phyloP scores from a whole-genome alignment of 179 eudicot genomes.

The Nepenthes alata region DNA sequence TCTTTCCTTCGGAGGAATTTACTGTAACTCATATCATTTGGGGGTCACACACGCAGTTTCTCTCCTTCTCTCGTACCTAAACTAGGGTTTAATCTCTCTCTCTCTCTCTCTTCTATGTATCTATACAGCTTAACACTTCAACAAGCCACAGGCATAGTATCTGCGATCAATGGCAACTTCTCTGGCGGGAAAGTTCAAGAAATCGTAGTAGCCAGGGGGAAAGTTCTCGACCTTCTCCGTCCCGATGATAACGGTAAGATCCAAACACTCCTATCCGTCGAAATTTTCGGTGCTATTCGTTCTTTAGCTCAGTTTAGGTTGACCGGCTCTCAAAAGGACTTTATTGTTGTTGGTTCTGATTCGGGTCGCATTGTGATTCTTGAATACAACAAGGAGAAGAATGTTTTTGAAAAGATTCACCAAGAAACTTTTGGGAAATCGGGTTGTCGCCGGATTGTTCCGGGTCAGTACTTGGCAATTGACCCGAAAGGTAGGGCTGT shows the following conservation, averaged over 20 bases:
- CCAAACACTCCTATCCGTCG: constrained; percentile 80
- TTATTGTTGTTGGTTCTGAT: constrained; percentile 82
- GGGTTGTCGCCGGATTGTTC: constrained; percentile 84
- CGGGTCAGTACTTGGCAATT: constrained; percentile 78
- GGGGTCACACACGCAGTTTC: too few relatives aligned
- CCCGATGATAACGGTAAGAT: constrained; percentile 92
- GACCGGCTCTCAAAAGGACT: constrained; percentile 87
- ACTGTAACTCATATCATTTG: too few relatives aligned
- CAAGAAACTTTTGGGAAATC: constrained; percentile 94
- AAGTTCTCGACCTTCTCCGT: constrained; percentile 71
- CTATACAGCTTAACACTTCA: constrained; percentile 90
- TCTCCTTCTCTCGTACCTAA: too few relatives aligned
- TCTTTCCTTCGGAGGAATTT: too few relatives aligned
- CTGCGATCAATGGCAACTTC: constrained; percentile 83
- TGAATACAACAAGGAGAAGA: constrained; percentile 66
- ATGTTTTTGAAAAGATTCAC: constrained; percentile 68
- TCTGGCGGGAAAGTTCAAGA: constrained; percentile 77
- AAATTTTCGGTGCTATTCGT: constrained; percentile 78
- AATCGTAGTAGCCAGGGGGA: constrained; percentile 76
- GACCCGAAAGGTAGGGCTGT: constrained; percentile 95
- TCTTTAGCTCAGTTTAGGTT: constrained; percentile 75
- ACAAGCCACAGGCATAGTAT: constrained; percentile 60
- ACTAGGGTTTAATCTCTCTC: too few relatives aligned
- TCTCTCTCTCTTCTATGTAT: constrained; percentile 33
- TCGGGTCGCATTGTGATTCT: constrained; percentile 83